phyloP scores from a whole-genome alignment of 306 rosid species.

The Notholithocarpus densiflorus region DNA sequence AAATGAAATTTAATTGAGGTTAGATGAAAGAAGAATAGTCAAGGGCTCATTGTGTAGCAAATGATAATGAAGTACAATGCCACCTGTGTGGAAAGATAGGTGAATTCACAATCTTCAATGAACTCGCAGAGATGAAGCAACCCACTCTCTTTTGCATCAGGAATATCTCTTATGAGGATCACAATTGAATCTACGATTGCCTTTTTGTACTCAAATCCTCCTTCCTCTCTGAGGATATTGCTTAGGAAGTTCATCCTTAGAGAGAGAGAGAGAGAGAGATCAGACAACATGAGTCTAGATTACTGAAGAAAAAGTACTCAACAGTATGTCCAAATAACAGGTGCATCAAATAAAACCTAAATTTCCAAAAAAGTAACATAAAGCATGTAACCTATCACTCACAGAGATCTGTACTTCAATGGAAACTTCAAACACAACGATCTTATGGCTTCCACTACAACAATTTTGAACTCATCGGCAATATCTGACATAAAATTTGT shows the following conservation, averaged over 20 bases:
- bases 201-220: slow-evolving; percentile 97
- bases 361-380: background rate
- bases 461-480: slow-evolving; percentile 97
- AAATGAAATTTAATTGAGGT: slow-evolving; percentile 13
- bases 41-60: slow-evolving; percentile 9
- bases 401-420: slow-evolving; percentile 90
- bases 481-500: slow-evolving; percentile 98
- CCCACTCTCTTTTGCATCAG: slow-evolving; percentile 94
- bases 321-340: background rate
- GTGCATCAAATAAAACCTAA: slow-evolving; percentile 4
- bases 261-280: background rate
- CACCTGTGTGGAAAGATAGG: slow-evolving; percentile 98
- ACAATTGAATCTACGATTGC: slow-evolving; percentile 98
- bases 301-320: slow-evolving; percentile 16
- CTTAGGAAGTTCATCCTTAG: slow-evolving; percentile 95
- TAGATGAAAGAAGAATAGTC: slow-evolving; percentile 3
- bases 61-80: slow-evolving; percentile 19
- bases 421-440: slow-evolving; percentile 94
- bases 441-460: slow-evolving; percentile 96
- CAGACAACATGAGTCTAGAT: background rate
- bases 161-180: slow-evolving; percentile 91
- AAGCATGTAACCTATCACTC: slow-evolving; percentile 40
- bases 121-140: slow-evolving; percentile 98
- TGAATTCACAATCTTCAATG: slow-evolving; percentile 98
- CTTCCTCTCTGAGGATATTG: slow-evolving; percentile 98